These are phyloP conservation scores for Maudiozyma serrabonitensis DNA, from an alignment of 805 yeast genomes.

Conservation along the genomic window DNA sequence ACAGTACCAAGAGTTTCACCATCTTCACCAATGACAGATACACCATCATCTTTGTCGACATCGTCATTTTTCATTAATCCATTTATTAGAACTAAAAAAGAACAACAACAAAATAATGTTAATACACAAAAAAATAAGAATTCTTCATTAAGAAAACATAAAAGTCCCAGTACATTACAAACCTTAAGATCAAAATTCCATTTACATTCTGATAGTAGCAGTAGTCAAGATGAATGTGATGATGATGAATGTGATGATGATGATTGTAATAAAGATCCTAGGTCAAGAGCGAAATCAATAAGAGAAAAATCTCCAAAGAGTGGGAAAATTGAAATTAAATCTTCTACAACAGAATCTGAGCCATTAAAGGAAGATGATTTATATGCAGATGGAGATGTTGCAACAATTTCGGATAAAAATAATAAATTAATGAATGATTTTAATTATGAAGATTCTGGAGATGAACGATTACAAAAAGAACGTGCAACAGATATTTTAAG, in stretches of 20 bases:
- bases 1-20: neutral
- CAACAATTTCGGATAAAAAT: neutral
- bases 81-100: neutral
- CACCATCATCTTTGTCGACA: neutral
- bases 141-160: too few relatives aligned
- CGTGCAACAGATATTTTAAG: constrained; percentile 19
- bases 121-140: neutral
- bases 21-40: neutral
- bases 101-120: too few relatives aligned
- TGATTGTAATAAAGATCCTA: neutral
- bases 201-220: neutral
- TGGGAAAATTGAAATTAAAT: neutral
- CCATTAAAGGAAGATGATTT: neutral
- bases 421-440: neutral
- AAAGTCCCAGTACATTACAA: neutral
- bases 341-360: too few relatives aligned
- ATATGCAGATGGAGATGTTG: neutral
- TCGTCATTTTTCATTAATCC: constrained; percentile 2
- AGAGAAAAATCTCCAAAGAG: neutral
- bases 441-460: neutral
- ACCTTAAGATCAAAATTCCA: constrained; percentile 2
- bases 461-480: constrained; percentile 12
- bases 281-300: neutral
- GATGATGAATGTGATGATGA: neutral
- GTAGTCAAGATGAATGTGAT: neutral